These are phyloP conservation scores for Lentinula sp. DNA, from an alignment of 768 basidiomycete genomes.

Conservation along the genomic window DNA sequence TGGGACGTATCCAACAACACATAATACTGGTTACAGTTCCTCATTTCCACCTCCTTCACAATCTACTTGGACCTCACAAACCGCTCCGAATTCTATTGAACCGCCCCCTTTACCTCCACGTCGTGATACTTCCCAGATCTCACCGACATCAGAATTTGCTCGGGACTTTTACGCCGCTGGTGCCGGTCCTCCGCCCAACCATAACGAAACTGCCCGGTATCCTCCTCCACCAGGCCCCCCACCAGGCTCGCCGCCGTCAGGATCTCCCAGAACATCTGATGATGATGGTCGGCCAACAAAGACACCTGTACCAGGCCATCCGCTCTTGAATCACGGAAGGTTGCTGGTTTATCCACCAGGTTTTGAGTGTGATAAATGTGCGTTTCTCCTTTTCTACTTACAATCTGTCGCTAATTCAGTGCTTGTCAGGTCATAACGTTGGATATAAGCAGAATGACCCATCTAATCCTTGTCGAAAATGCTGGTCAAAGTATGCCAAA, in stretches of 20 bases:
- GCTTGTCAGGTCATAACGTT: conserved; percentile 54
- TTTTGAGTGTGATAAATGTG: conserved; percentile 64
- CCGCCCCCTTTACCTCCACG: conserved; percentile 15
- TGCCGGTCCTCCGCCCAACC: conserved; percentile 13
- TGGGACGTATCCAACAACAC: neutral
- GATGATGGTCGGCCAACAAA: conserved; percentile 62
- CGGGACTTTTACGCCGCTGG: conserved; percentile 57
- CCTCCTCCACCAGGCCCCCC: conserved; percentile 25
- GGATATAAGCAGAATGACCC: conserved; percentile 73
- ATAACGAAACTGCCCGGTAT: conserved; percentile 13
- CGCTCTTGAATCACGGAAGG: conserved; percentile 53
- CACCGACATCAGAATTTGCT: conserved; percentile 47
- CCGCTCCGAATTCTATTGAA: neutral
- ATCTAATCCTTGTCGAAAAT: conserved; percentile 58
- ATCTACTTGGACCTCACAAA: conserved; percentile 1
- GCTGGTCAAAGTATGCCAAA: conserved; percentile 68
- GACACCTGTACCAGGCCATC: conserved; percentile 59
- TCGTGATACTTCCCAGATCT: conserved; percentile 3
- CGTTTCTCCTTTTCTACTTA: conserved; percentile 10
- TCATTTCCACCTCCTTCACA: conserved; percentile 11
- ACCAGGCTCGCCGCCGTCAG: conserved; percentile 18
- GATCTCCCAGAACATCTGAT: conserved; percentile 9
- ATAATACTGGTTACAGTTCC: conserved; percentile 17
- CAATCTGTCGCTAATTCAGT: neutral
- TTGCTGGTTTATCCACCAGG: conserved; percentile 67